These are phyloP conservation scores for Martensiomyces pterosporus DNA, from an alignment of 192 early-diverging fungal genomes.

Conservation along the genomic window DNA sequence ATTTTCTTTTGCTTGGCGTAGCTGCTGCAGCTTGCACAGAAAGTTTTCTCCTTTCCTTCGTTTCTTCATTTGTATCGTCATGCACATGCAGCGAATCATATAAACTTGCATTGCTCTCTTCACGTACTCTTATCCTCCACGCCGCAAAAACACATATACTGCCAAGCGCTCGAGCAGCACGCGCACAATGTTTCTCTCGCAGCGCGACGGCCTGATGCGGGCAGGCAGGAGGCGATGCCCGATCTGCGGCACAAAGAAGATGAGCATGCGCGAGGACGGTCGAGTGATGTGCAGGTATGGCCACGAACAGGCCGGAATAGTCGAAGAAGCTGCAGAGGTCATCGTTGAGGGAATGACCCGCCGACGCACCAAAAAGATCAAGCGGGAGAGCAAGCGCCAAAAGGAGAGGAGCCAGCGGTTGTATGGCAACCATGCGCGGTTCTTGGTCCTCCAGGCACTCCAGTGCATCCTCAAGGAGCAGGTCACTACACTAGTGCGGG, in stretches of 20 bases:
- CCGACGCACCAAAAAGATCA: conserved; percentile 8
- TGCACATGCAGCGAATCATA: no score
- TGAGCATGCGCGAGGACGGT: conserved; percentile 32
- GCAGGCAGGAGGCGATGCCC: conserved; percentile 31
- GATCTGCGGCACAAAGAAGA: conserved; percentile 33
- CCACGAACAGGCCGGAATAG: conserved; percentile 38
- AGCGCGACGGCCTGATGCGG: conserved; percentile 1
- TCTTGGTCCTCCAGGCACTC: conserved; percentile 23
- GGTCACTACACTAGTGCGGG: conserved; percentile 19
- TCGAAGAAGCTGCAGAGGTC: conserved; percentile 28
- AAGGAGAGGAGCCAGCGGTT: conserved; percentile 6
- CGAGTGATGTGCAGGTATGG: conserved; percentile 40
- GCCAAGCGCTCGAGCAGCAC: no score
- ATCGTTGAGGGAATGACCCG: conserved; percentile 24
- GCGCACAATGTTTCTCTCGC: conserved; percentile 1
- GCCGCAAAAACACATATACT: no score
- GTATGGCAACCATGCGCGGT: conserved; percentile 31
- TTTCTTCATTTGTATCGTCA: no score
- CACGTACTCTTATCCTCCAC: no score
- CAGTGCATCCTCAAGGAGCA: conserved; percentile 34
- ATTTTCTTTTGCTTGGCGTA: no score
- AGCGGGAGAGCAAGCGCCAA: conserved; percentile 13
- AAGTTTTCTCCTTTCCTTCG: no score
- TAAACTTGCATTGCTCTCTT: no score
- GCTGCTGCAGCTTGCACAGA: no score